phyloP scores from a whole-genome alignment of 2,329 filamentous ascomycete species.

The Botrytis sinoallii region DNA sequence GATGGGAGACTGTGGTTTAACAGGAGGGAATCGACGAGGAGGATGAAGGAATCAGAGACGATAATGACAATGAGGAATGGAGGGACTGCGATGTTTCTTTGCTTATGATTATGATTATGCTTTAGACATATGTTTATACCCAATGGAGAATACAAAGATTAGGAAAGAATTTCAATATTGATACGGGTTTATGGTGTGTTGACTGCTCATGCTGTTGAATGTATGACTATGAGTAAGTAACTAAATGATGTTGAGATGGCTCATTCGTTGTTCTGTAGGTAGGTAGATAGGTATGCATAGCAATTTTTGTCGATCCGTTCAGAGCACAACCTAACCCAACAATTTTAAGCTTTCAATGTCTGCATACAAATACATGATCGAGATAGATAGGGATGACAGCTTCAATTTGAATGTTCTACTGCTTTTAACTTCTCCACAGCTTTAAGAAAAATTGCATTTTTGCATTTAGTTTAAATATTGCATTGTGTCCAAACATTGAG shows the following conservation, averaged over 20 bases:
- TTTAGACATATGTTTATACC: conserved; percentile 13
- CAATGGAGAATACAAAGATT: conserved; percentile 5
- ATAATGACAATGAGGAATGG: not conserved
- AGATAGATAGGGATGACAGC: not conserved
- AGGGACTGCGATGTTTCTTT: not conserved
- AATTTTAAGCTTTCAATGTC: not conserved
- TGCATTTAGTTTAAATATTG: not conserved
- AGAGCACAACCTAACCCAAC: not conserved
- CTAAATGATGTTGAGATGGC: not conserved
- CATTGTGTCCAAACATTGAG: not conserved
- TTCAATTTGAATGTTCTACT: not conserved
- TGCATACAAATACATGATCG: not conserved
- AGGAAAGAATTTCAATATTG: not conserved
- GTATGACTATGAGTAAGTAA: too few species aligned
- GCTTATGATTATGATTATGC: not conserved
- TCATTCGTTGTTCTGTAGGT: too few species aligned
- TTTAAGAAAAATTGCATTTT: not conserved
- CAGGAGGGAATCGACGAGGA: not conserved
- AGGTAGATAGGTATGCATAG: too few species aligned
- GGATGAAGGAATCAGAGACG: not conserved
- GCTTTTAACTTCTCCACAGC: not conserved
- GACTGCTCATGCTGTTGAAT: too few species aligned
- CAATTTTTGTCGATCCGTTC: not conserved
- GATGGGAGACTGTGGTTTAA: not conserved
- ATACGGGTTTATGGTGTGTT: not conserved